These are phyloP conservation scores for Phaeotremella skinneri DNA, from an alignment of 768 basidiomycete genomes.

Conservation along the genomic window DNA sequence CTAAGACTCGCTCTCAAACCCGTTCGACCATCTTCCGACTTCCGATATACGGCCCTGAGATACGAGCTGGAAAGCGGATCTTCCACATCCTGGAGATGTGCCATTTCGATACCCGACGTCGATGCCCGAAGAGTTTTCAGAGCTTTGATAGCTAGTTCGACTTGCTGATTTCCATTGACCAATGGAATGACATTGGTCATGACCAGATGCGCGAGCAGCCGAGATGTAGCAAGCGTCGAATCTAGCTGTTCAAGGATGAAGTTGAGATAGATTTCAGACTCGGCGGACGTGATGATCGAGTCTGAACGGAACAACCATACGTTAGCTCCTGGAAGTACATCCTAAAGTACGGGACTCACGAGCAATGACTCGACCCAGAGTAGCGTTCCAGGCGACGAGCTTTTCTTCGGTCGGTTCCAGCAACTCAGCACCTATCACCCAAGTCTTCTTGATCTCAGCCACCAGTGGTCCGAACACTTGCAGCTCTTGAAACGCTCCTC, in stretches of 20 bases:
- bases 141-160: slow-evolving; percentile 57
- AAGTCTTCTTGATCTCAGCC: slow-evolving; percentile 15
- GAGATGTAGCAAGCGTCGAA: slow-evolving; percentile 58
- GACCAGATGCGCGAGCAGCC: slow-evolving; percentile 63
- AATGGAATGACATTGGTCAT: slow-evolving; percentile 62
- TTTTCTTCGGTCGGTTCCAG: neutral
- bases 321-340: slow-evolving; percentile 1
- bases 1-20: slow-evolving; percentile 24
- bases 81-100: slow-evolving; percentile 1
- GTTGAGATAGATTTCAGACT: slow-evolving; percentile 55
- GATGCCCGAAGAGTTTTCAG: slow-evolving; percentile 18
- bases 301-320: slow-evolving; percentile 53
- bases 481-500: slow-evolving; percentile 8
- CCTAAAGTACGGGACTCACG: slow-evolving; percentile 55
- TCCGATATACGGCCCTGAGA: slow-evolving; percentile 30
- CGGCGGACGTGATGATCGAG: slow-evolving; percentile 62
- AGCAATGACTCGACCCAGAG: slow-evolving; percentile 61
- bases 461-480: slow-evolving; percentile 8
- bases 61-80: slow-evolving; percentile 5
- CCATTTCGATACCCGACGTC: slow-evolving; percentile 6
- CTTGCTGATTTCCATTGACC: slow-evolving; percentile 61
- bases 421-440: slow-evolving; percentile 3
- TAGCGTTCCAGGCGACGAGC: neutral
- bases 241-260: slow-evolving; percentile 60
- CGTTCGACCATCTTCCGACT: slow-evolving; percentile 28